Evolutionary conservation across 768 basidiomycete genomes (phyloP), one percentile per base, ranked within the genome.

Genomic region (Gymnopilus junonius): DNA sequence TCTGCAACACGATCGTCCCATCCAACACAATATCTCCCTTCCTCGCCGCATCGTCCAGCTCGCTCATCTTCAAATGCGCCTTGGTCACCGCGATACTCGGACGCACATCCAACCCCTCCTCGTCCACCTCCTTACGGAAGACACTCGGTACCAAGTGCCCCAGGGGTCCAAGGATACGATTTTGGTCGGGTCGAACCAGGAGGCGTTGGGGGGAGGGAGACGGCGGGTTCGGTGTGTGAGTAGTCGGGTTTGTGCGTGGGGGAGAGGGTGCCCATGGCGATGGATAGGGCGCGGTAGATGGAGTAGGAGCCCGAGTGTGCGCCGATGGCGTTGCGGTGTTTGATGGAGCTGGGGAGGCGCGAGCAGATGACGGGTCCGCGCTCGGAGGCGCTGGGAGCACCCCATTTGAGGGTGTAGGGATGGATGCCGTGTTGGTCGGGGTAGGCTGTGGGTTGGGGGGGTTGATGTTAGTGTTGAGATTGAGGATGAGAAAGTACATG

Each of bases 111-210:
- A 97, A 77, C 0, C 92, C 92, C 54, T 79, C 74, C 42, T 82
- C 83, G 39, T 90, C 86, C 27, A 85, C 77, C 73, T 90, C 86
- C 43, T 77, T 77, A 56, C 79, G 80, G 77, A 89, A 95, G 0
- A 90, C 85, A 27, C 83, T 83, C 4, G 90, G 93, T 0, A 90
- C 92, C 55, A 97, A 78, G 69, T 97, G 95, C 1, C 96, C 87
- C 89, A 97, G 0, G 96, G 96, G 70, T 99, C 96, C 73, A 98
- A 91, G 4, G 89, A 88, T 40, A 97, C 95, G 69, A 98, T 95
- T 84, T 93, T 93, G 55, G 62, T 63, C 5, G 87, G 82, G 67
- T 91, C 87, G 43, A 76, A 85, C 96, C 96, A 99, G 4, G 87
- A 75, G 0, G 90, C 86, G 66, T 92, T 87, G 15, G 87, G 89